phyloP scores from a whole-genome alignment of 306 rosid species.

The Cucurbita ficifolia region DNA sequence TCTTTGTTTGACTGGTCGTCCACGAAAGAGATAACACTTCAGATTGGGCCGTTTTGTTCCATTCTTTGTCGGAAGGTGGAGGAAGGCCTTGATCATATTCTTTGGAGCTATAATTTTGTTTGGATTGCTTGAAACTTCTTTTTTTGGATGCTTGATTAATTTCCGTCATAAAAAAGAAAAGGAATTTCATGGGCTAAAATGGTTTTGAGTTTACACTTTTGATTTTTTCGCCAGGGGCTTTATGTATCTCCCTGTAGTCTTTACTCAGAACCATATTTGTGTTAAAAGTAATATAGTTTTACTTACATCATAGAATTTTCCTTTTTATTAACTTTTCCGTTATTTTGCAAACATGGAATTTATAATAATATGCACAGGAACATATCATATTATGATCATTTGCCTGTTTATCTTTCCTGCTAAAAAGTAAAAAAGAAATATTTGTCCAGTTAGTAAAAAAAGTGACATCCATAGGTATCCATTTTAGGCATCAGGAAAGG shows the following conservation, averaged over 20 bases:
- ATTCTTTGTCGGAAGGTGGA: too few relatives aligned
- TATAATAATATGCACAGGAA: background rate
- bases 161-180: background rate
- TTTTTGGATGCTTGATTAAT: too few relatives aligned
- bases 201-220: background rate
- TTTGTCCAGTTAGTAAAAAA: background rate
- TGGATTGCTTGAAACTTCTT: too few relatives aligned
- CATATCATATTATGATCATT: background rate
- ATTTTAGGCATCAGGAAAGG: constrained; percentile 51
- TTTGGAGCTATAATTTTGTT: too few relatives aligned
- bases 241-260: background rate
- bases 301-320: background rate
- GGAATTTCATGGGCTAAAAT: background rate
- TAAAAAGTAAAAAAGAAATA: background rate
- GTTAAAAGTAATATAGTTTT: background rate
- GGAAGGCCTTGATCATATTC: too few relatives aligned
- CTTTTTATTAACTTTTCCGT: background rate
- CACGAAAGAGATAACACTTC: too few relatives aligned
- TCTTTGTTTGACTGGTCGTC: too few relatives aligned
- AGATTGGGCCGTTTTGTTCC: too few relatives aligned
- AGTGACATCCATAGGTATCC: background rate
- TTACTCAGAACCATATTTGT: background rate
- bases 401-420: background rate
- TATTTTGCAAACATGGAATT: background rate
- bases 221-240: background rate